A percentile compares a stretch with the other conserved stretches of the same genome.
phyloP scores from a whole-genome alignment of 2,329 filamentous ascomycete genomes.

The Hymenoscyphus occultus region DNA sequence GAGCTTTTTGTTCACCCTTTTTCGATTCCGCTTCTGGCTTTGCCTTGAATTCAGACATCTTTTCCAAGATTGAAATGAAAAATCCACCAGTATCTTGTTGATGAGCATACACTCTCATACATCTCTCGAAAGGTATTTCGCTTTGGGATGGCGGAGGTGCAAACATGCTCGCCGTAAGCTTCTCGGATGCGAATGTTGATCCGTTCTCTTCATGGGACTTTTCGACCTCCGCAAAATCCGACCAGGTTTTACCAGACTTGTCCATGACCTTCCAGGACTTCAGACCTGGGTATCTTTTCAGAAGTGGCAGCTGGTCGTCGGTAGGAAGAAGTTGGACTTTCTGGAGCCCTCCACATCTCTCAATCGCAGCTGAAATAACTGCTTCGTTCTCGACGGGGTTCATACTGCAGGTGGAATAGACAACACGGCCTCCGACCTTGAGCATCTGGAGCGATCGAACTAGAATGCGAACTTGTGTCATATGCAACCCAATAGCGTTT shows the following conservation, averaged over 20 bases:
- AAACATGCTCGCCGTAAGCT: conserved; percentile 82
- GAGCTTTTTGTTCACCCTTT: conserved; percentile 43
- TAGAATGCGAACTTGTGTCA: conserved; percentile 84
- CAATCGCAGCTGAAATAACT: conserved; percentile 82
- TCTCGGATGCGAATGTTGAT: conserved; percentile 58
- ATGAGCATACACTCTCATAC: conserved; percentile 93
- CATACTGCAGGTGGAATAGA: conserved; percentile 98
- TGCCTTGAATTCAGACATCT: conserved; percentile 79
- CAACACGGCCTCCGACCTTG: conserved; percentile 88
- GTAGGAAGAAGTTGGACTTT: conserved; percentile 86
- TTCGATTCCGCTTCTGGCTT: conserved; percentile 64
- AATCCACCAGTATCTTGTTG: conserved; percentile 95
- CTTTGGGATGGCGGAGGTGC: conserved; percentile 54
- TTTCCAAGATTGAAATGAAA: conserved; percentile 94
- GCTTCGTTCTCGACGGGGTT: conserved; percentile 98
- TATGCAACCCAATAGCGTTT: conserved; percentile 82
- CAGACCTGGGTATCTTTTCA: conserved; percentile 76
- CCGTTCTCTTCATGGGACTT: conserved; percentile 60
- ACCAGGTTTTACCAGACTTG: conserved; percentile 75
- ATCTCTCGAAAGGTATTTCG: conserved; percentile 77
- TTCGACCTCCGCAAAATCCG: conserved; percentile 77
- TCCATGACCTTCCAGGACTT: conserved; percentile 89
- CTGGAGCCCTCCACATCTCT: conserved; percentile 77
- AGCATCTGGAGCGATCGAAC: conserved; percentile 92
- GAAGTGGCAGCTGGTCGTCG: conserved; percentile 68